phyloP scores from a whole-genome alignment of 148 eudicot species.

The Vaccinium corymbosum region DNA sequence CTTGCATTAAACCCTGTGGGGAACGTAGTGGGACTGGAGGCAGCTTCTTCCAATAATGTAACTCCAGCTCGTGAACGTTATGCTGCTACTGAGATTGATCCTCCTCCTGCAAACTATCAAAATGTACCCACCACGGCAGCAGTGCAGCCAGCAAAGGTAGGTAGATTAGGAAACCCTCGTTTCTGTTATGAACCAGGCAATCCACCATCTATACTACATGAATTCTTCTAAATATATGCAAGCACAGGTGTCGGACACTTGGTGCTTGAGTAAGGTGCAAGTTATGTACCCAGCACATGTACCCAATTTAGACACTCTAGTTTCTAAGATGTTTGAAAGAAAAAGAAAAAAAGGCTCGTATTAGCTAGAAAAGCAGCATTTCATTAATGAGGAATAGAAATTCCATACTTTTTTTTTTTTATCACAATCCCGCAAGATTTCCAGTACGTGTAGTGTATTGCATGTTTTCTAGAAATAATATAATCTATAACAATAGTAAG shows the following conservation, averaged over 20 bases:
- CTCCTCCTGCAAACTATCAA: conserved; percentile 40
- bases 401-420: background rate
- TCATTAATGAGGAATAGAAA: background rate
- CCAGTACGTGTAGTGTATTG: background rate
- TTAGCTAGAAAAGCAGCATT: background rate
- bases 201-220: background rate
- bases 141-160: conserved; percentile 55
- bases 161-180: conserved; percentile 2
- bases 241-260: background rate
- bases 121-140: conserved; percentile 31
- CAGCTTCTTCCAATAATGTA: conserved; percentile 37
- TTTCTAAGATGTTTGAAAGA: background rate
- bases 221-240: background rate
- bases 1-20: conserved; percentile 39
- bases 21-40: conserved; percentile 37
- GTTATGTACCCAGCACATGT: background rate
- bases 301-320: background rate
- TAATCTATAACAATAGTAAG: background rate
- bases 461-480: background rate
- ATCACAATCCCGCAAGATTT: background rate
- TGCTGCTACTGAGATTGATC: conserved; percentile 39
- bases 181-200: background rate
- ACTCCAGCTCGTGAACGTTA: conserved; percentile 33
- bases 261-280: background rate
- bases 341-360: background rate